These are phyloP conservation scores for Schizochytrium sp. DNA, from an alignment of 108 stramenopile genomes.

Conservation along the genomic window DNA sequence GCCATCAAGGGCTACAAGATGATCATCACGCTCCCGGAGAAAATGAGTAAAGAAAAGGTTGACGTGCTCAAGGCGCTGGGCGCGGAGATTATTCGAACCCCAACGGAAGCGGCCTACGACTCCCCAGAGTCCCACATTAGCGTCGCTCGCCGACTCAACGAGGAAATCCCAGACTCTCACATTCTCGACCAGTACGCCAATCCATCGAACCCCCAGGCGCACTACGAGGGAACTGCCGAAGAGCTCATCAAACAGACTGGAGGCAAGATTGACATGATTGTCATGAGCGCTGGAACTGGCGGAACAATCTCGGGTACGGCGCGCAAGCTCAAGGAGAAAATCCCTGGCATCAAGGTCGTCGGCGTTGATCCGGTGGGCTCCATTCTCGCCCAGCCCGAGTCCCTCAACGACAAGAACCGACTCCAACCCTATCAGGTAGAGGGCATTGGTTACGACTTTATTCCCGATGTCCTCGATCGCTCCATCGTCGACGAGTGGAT, in stretches of 20 bases:
- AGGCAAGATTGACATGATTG: conserved; percentile 71
- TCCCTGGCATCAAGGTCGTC: conserved; percentile 60
- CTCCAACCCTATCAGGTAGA: conserved; percentile 72
- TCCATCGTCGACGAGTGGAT: conserved; percentile 65
- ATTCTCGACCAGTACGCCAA: conserved; percentile 83
- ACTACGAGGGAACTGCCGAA: conserved; percentile 82
- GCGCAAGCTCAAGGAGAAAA: conserved; percentile 64
- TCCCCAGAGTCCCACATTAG: conserved; percentile 80
- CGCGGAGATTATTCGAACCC: conserved; percentile 81
- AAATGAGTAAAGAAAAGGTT: conserved; percentile 86
- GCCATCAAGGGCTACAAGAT: conserved; percentile 74
- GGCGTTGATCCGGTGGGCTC: conserved; percentile 69
- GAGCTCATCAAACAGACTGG: conserved; percentile 66
- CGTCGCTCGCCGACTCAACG: conserved; percentile 67
- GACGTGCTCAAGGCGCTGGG: conserved; percentile 80
- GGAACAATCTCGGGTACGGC: conserved; percentile 59
- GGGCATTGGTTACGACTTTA: conserved; percentile 89
- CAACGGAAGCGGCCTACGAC: conserved; percentile 75
- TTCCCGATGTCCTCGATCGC: conserved; percentile 76
- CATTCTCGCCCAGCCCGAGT: conserved; percentile 53
- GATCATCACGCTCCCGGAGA: conserved; percentile 85
- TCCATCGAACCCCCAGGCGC: conserved; percentile 73
- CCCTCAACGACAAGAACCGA: conserved; percentile 64
- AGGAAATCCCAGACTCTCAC: conserved; percentile 75
- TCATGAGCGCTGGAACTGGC: conserved; percentile 31